Percentiles rank a stretch among this genome's conserved stretches.
Evolutionary conservation across 2,329 filamentous ascomycete species (phyloP).

Genomic region (Trichoderma sp.): DNA sequence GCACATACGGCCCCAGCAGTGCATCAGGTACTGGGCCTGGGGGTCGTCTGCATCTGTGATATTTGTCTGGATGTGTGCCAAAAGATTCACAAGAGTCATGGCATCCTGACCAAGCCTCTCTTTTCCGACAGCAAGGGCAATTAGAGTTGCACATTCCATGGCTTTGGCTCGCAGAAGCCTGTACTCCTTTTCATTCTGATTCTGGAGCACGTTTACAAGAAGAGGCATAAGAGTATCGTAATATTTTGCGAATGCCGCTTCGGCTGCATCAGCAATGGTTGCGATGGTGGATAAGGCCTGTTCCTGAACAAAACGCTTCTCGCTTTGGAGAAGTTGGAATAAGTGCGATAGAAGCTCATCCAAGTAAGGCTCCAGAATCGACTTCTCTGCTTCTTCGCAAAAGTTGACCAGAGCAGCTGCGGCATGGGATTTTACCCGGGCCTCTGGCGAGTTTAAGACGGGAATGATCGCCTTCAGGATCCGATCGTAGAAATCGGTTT

Average conservation of each 20-base stretch:
- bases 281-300: conserved; percentile 97
- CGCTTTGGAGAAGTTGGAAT: conserved; percentile 84
- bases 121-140: conserved; percentile 92
- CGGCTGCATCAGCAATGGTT: conserved; percentile 97
- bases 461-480: conserved; percentile 92
- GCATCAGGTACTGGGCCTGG: conserved; percentile 93
- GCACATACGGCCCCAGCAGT: conserved; percentile 99
- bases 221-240: conserved; percentile 96
- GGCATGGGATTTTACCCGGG: conserved; percentile 93
- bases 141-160: conserved; percentile 98
- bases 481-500: conserved; percentile 87
- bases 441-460: conserved; percentile 85
- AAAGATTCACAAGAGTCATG: conserved; percentile 80
- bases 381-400: conserved; percentile 96
- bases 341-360: conserved; percentile 84
- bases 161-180: conserved; percentile 91
- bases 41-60: conserved; percentile 93
- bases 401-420: conserved; percentile 99
- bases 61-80: conserved; percentile 82
- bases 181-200: conserved; percentile 93
- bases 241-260: conserved; percentile 92
- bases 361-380: conserved; percentile 87
- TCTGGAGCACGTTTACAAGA: conserved; percentile 83
- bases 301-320: conserved; percentile 96
- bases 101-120: conserved; percentile 89